Conservation (phyloP, 2,329 filamentous ascomycete species). For the Colletotrichum cereale region DNA sequence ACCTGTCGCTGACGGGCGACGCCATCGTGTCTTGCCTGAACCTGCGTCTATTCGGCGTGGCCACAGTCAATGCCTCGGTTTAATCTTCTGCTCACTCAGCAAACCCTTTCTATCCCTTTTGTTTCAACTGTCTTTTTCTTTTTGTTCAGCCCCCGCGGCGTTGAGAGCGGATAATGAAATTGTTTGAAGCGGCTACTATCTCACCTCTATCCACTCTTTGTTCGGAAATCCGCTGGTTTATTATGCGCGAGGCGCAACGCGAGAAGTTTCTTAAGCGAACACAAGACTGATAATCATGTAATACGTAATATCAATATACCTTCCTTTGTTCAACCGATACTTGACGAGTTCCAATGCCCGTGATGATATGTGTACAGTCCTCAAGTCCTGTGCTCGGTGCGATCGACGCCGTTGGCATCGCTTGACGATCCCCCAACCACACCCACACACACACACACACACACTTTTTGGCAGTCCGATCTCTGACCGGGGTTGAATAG, state of each 20-base stretch:
- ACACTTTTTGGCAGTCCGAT: not conserved
- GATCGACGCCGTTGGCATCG: not conserved
- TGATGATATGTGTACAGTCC: not conserved
- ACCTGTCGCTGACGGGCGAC: not conserved
- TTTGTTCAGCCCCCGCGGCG: constrained; percentile 1
- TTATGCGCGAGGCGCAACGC: not conserved
- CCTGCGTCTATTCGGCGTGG: constrained; percentile 31
- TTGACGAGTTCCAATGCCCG: no score
- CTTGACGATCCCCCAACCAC: not conserved
- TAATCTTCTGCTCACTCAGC: not conserved
- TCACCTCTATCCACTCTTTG: constrained; percentile 3
- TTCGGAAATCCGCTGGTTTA: not conserved
- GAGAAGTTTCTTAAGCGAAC: not conserved
- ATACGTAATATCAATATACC: constrained; percentile 23
- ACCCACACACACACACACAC: not conserved
- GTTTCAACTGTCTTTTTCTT: not conserved
- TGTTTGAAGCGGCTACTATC: constrained; percentile 1
- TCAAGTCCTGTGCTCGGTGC: not conserved
- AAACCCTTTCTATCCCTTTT: not conserved
- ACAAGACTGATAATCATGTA: constrained; percentile 24
- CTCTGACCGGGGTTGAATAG: no score
- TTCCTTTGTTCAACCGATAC: not conserved
- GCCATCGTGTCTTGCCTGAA: constrained; percentile 30
- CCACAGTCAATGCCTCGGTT: constrained; percentile 10
- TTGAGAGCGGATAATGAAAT: constrained; percentile 24